Evolutionary conservation across 2,329 filamentous ascomycete genomes (phyloP).

Genomic region (Penicillium sp.): DNA sequence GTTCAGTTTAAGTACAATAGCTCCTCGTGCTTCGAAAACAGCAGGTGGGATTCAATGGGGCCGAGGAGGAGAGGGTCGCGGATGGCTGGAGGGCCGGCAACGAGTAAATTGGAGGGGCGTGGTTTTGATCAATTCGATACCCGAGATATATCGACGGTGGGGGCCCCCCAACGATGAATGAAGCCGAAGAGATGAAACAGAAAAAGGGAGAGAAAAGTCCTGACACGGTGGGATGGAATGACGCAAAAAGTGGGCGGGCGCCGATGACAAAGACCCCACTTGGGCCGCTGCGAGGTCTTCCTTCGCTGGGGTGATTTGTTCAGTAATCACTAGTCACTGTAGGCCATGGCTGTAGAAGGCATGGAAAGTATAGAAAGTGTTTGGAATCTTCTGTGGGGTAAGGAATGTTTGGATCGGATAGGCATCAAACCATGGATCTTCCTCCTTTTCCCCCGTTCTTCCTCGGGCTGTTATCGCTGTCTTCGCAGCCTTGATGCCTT

Average conservation of each 20-base stretch:
- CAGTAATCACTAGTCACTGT: too few species aligned
- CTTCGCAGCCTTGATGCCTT: neutral
- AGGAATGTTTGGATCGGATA: neutral
- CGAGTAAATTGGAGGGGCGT: slow-evolving; percentile 7
- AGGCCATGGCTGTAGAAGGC: neutral
- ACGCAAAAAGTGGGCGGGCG: slow-evolving; percentile 8
- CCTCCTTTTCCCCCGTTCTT: neutral
- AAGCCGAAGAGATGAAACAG: slow-evolving; percentile 2
- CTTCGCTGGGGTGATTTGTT: too few species aligned
- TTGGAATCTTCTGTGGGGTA: neutral
- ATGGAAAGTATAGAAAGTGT: neutral
- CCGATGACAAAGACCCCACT: slow-evolving; percentile 1
- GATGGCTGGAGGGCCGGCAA: neutral
- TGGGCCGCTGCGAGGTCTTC: neutral
- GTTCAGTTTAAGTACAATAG: neutral
- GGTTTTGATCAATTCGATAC: slow-evolving; percentile 13
- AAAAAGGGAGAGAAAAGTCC: neutral
- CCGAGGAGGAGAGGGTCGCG: neutral
- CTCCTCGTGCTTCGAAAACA: neutral
- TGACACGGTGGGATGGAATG: slow-evolving; percentile 1
- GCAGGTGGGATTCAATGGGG: neutral
- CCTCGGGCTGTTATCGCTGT: neutral
- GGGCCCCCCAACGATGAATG: slow-evolving; percentile 1
- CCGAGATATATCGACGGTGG: neutral
- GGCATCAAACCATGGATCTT: neutral